A percentile compares a stretch with the other conserved stretches of the same genome.
These are phyloP conservation scores for Phanerochaete carnosa DNA, from an alignment of 768 basidiomycete species.

Conservation along the genomic window DNA sequence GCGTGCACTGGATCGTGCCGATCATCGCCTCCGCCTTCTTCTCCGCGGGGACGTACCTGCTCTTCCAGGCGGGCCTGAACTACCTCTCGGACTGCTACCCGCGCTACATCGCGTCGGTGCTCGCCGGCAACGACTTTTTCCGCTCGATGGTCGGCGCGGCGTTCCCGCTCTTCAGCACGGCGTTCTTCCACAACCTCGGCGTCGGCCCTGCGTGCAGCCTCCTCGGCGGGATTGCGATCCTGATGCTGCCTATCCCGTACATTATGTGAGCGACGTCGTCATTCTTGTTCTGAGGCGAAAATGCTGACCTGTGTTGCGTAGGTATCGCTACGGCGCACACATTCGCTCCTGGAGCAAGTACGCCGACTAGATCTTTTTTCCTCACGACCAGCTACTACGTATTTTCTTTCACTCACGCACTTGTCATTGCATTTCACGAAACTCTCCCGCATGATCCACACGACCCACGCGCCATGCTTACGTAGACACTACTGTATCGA, in stretches of 20 bases:
- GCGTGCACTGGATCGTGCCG: slow-evolving; percentile 34
- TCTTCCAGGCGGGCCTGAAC: slow-evolving; percentile 26
- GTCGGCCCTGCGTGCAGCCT: slow-evolving; percentile 15
- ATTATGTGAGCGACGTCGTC: not conserved
- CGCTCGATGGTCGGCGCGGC: slow-evolving; percentile 24
- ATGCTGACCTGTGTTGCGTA: not conserved
- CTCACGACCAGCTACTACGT: not conserved
- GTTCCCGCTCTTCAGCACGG: slow-evolving; percentile 15
- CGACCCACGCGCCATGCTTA: not conserved
- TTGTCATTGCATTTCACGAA: not conserved
- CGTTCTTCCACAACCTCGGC: slow-evolving; percentile 16
- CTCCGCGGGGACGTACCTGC: slow-evolving; percentile 28
- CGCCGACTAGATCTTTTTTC: slow-evolving; percentile 6
- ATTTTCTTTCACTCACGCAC: not conserved
- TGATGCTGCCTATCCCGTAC: slow-evolving; percentile 12
- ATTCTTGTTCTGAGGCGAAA: not conserved
- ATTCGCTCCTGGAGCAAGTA: slow-evolving; percentile 11
- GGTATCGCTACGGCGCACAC: slow-evolving; percentile 11
- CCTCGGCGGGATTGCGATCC: slow-evolving; percentile 8
- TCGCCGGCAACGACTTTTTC: slow-evolving; percentile 34
- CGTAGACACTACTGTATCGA: not conserved
- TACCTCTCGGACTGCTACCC: slow-evolving; percentile 32
- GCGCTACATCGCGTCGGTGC: slow-evolving; percentile 28
- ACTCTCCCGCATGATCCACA: not conserved
- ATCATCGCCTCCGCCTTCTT: slow-evolving; percentile 32